Conservation (phyloP, 345 rosid genomes). For the Eucalyptus tenuipes region DNA sequence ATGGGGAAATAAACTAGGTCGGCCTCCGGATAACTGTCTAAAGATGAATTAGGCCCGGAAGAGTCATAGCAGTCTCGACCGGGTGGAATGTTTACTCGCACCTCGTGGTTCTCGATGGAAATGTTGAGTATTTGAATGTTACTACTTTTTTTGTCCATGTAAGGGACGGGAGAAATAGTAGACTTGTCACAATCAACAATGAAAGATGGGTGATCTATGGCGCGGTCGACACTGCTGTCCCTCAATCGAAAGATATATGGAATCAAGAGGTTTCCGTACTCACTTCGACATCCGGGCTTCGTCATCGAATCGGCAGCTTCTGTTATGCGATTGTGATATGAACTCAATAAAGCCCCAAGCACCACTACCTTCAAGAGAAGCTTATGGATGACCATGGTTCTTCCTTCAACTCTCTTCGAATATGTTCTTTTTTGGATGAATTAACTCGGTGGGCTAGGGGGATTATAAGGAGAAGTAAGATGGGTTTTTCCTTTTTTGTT, state of each 20-base stretch:
- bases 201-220: background rate
- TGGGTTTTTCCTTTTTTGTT: background rate
- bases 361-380: too few species aligned
- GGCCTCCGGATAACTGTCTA: rapidly evolving
- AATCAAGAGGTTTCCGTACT: background rate
- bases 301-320: background rate
- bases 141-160: rapidly evolving
- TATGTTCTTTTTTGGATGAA: too few species aligned
- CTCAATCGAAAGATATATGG: background rate
- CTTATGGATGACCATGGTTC: background rate
- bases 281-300: background rate
- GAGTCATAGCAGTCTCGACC: background rate
- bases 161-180: background rate
- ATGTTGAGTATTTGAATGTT: rapidly evolving
- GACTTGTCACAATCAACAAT: rapidly evolving
- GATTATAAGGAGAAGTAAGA: background rate
- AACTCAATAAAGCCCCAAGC: too few species aligned
- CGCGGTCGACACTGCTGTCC: rapidly evolving
- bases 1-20: background rate
- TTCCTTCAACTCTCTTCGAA: background rate
- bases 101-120: rapidly evolving
- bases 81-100: rapidly evolving
- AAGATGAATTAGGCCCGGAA: rapidly evolving
- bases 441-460: background rate
- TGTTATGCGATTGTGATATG: background rate